phyloP scores from a whole-genome alignment of 768 basidiomycete species.

The Boletus fagicola region DNA sequence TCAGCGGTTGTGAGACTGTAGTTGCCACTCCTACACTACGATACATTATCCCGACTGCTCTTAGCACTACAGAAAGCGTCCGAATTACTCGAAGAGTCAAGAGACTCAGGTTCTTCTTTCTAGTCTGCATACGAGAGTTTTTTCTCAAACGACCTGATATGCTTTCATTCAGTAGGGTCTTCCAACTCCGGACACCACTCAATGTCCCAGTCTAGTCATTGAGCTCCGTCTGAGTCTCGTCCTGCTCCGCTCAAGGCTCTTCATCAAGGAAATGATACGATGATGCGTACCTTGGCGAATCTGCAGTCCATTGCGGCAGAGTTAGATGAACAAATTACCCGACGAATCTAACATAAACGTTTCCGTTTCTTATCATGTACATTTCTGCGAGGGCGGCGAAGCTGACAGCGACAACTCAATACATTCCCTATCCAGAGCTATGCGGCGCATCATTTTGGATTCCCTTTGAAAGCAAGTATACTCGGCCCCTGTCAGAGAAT shows the following conservation, averaged over 20 bases:
- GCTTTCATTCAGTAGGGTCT: background rate
- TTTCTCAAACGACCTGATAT: background rate
- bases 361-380: background rate
- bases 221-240: background rate
- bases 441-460: background rate
- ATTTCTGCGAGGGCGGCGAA: background rate
- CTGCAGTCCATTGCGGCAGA: background rate
- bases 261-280: background rate
- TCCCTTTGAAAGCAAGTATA: background rate
- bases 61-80: background rate
- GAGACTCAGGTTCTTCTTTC: background rate
- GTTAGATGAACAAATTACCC: background rate
- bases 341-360: background rate
- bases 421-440: background rate
- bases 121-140: too few relatives aligned
- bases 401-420: background rate
- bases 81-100: background rate
- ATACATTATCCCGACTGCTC: background rate
- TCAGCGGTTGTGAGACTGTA: conserved; percentile 6
- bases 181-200: background rate
- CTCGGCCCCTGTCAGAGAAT: background rate
- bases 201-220: background rate
- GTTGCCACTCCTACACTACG: background rate
- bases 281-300: background rate
- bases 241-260: background rate